Evolutionary conservation across 306 rosid species (phyloP).

Genomic region (Cicer cuneatum): DNA sequence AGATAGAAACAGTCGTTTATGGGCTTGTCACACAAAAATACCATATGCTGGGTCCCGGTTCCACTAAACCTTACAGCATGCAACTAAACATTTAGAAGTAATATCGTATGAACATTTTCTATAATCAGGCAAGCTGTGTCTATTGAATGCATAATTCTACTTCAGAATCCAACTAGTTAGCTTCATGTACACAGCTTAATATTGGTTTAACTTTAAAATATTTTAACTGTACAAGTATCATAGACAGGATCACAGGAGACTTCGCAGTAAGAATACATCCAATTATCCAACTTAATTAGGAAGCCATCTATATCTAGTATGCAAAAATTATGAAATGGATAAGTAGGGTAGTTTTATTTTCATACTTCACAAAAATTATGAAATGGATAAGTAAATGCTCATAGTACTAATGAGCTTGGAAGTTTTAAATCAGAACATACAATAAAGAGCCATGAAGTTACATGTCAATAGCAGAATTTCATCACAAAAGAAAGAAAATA

Average conservation of each 20-base stretch:
- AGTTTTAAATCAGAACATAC: background rate
- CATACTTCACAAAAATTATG: background rate
- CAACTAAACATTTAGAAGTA: conserved; percentile 11
- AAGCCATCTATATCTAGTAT: conserved; percentile 4
- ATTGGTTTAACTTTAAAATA: background rate
- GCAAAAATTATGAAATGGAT: background rate
- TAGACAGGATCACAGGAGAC: conserved; percentile 8
- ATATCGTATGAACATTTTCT: background rate
- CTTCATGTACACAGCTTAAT: background rate
- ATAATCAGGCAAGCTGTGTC: background rate
- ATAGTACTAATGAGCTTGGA: background rate
- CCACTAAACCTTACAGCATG: conserved; percentile 2
- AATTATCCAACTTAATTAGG: conserved; percentile 6
- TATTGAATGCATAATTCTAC: conserved; percentile 22
- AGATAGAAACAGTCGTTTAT: conserved; percentile 32
- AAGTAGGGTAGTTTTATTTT: background rate
- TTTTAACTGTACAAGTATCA: background rate
- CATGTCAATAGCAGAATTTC: background rate
- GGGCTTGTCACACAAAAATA: background rate
- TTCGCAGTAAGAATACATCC: background rate
- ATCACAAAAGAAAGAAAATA: background rate
- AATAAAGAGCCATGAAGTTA: background rate
- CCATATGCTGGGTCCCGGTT: conserved; percentile 1
- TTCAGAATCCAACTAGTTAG: conserved; percentile 4
- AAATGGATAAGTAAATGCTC: background rate